Evolutionary conservation across 805 yeast genomes (phyloP), one percentile per base, ranked within the genome.

Genomic region (Ogataea salicorniae): DNA sequence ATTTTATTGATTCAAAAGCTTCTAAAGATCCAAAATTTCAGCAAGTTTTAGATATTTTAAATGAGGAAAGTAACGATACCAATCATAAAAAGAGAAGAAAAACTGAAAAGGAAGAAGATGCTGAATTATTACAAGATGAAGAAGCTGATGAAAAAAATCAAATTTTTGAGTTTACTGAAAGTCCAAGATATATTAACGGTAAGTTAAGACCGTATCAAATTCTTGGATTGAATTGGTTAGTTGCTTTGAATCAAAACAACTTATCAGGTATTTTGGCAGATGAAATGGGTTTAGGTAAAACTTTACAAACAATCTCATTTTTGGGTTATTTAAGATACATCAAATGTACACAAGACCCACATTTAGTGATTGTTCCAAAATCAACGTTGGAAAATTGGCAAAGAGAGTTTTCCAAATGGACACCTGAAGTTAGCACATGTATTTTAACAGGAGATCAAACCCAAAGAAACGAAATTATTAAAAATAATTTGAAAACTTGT

Each of bases 241-340:
- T 92, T 17, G 81, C 95, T 0, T 68, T 92, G 35, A 87, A 91
- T 63, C 96, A 91, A 56, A 89, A 92, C 66, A 79, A 85, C 56
- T 75, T 92, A 39, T 85, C 95, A 11, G 99, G 99, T 18, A 94
- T 92, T 40, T 70, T 92, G 42, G 99, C 99, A 14, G 99, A 92
- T 68, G 99, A 92, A 65, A 92, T 94, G 99, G 99, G 99, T 3
- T 74, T 92, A 37, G 99, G 99, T 47, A 92, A 92, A 67, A 92
- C 99, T 5, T 71, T 94, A 47, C 99, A 92, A 68, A 92, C 98
- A 0, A 89, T 92, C 41, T 80, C 98, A 1, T 94, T 92, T 58
- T 69, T 92, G 42, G 98, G 97, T 0, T 89, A 87, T 63, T 67
- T 94, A 50, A 77, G 97, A 53, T 89, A 88, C 62, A 72, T 83